Conservation (phyloP, 1,139 yeast genomes). For the Magnusiomyces tetraspermus region DNA sequence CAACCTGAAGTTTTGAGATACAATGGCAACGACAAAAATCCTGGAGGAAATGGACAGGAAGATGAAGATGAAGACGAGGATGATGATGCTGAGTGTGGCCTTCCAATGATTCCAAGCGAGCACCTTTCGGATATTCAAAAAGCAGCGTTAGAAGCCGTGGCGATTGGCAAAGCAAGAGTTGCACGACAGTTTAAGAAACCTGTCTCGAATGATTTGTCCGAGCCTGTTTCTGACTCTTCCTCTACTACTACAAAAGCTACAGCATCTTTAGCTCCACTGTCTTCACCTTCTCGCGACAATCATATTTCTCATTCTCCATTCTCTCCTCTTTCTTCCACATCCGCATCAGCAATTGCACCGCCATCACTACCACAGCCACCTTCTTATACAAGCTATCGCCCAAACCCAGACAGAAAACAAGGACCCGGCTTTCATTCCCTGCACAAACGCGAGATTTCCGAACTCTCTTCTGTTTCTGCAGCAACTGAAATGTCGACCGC, state of each 20-base stretch:
- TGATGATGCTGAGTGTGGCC: neutral
- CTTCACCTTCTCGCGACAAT: too few species aligned
- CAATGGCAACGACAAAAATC: neutral
- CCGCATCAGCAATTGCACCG: too few species aligned
- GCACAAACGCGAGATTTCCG: slow-evolving; percentile 5
- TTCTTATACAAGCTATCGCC: too few species aligned
- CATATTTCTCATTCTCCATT: too few species aligned
- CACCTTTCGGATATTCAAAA: neutral
- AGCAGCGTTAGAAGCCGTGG: neutral
- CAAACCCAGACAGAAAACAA: neutral
- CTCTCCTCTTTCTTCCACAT: too few species aligned
- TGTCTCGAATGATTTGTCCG: too few species aligned
- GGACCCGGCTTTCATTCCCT: neutral
- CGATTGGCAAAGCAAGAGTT: neutral
- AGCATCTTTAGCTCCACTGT: too few species aligned
- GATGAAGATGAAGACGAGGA: neutral
- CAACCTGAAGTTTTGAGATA: neutral
- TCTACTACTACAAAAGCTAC: too few species aligned
- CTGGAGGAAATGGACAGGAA: neutral
- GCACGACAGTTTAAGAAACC: too few species aligned
- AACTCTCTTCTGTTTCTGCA: slow-evolving; percentile 1
- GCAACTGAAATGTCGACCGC: neutral
- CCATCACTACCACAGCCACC: too few species aligned
- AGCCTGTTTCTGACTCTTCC: too few species aligned
- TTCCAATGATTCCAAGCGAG: neutral